A percentile compares a stretch with the other conserved stretches of the same genome.
Evolutionary conservation across 2,329 filamentous ascomycete species (phyloP).

Genomic region (Niveomyces coronatus): DNA sequence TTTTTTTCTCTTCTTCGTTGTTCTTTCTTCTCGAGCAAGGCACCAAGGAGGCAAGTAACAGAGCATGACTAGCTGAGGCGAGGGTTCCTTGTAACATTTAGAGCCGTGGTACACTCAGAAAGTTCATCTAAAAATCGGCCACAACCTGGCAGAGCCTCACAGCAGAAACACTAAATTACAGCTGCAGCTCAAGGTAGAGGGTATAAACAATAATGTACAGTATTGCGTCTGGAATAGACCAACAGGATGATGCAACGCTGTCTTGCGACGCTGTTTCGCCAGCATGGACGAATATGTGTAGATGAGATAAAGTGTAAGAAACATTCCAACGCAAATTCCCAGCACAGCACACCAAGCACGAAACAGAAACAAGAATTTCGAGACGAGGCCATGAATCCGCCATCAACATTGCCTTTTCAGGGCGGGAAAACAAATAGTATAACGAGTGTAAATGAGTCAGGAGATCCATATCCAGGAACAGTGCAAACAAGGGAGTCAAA

Average conservation of each 20-base stretch:
- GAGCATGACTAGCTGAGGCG: not conserved
- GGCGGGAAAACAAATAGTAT: no score
- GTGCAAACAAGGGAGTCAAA: no score
- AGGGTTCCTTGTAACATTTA: constrained; percentile 8
- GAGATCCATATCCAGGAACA: no score
- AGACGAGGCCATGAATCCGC: no score
- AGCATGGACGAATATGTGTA: constrained; percentile 5
- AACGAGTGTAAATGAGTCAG: no score
- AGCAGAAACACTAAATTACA: constrained; percentile 24
- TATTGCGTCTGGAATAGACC: constrained; percentile 22
- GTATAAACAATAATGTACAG: constrained; percentile 46
- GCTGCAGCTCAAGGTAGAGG: constrained; percentile 32
- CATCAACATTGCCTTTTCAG: no score
- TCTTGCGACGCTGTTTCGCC: constrained; percentile 7
- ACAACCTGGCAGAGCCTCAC: constrained; percentile 15
- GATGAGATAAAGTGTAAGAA: constrained; percentile 2
- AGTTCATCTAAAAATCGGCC: constrained; percentile 8
- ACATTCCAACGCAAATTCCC: constrained; percentile 4
- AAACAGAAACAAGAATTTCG: constrained; percentile 1
- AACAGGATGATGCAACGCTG: constrained; percentile 4
- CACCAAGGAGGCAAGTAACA: not conserved
- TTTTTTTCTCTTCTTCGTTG: no score
- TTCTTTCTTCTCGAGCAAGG: no score
- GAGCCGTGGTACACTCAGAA: constrained; percentile 5
- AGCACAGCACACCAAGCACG: constrained; percentile 3